These are phyloP conservation scores for Nakataea oryzae DNA, from an alignment of 2,329 filamentous ascomycete genomes.

Conservation along the genomic window DNA sequence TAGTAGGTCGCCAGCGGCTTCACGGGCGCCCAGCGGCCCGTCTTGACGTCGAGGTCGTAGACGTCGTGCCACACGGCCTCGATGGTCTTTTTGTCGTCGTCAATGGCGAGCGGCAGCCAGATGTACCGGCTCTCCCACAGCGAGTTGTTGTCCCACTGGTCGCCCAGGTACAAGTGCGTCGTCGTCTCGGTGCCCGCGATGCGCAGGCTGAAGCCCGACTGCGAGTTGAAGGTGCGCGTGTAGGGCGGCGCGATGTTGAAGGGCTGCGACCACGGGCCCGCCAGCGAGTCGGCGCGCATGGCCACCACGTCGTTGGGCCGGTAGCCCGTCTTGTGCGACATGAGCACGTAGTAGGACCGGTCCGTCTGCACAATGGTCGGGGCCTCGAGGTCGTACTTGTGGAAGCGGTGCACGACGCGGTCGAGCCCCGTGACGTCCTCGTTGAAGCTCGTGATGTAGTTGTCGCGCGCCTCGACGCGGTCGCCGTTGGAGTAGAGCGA, in stretches of 20 bases:
- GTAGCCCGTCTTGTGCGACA: slow-evolving; percentile 51
- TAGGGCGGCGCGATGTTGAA: slow-evolving; percentile 39
- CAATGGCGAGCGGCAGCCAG: slow-evolving; percentile 42
- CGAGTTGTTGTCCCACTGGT: slow-evolving; percentile 41
- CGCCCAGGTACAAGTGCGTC: slow-evolving; percentile 30
- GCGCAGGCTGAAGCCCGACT: slow-evolving; percentile 36
- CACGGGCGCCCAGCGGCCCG: slow-evolving; percentile 34
- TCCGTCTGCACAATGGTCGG: slow-evolving; percentile 47
- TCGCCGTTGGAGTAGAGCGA: slow-evolving; percentile 48
- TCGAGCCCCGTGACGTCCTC: slow-evolving; percentile 35
- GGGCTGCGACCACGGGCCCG: slow-evolving; percentile 42
- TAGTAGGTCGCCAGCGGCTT: slow-evolving; percentile 32
- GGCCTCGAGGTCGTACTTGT: slow-evolving; percentile 47
- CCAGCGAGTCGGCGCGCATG: slow-evolving; percentile 38
- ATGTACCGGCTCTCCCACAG: slow-evolving; percentile 48
- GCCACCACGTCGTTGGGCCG: slow-evolving; percentile 38
- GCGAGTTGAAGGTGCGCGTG: slow-evolving; percentile 40
- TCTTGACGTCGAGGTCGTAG: slow-evolving; percentile 42
- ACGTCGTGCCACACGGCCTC: slow-evolving; percentile 42
- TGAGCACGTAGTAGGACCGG: slow-evolving; percentile 43
- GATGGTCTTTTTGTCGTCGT: slow-evolving; percentile 39
- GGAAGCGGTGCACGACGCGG: slow-evolving; percentile 43
- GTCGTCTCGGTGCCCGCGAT: slow-evolving; percentile 37
- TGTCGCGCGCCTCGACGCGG: slow-evolving; percentile 36
- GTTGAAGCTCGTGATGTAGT: slow-evolving; percentile 42